A percentile compares a stretch with the other conserved stretches of the same genome.
Conservation (phyloP, 192 early-diverging fungal genomes). For the Jimgerdemannia lactiflua region DNA sequence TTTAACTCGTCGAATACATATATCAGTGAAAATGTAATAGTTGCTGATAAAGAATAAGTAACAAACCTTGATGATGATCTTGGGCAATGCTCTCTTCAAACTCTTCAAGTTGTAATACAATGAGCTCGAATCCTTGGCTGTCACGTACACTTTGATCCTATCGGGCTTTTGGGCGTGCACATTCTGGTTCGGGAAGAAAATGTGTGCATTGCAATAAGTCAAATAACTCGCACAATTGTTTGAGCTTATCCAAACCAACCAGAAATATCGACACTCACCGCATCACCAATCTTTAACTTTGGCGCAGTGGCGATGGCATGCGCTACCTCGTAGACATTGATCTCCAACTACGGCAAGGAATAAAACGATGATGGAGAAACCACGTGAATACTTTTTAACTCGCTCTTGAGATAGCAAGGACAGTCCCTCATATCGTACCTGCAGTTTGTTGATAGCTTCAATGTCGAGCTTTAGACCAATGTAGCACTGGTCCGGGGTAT, state of each 20-base stretch:
- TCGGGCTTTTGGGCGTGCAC: slow-evolving; percentile 59
- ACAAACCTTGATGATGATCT: slow-evolving; percentile 78
- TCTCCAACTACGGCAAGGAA: slow-evolving; percentile 68
- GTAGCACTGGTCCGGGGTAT: slow-evolving; percentile 68
- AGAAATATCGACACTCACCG: slow-evolving; percentile 23
- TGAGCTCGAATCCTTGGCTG: slow-evolving; percentile 53
- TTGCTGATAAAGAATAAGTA: not conserved
- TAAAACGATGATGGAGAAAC: not conserved
- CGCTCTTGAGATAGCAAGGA: slow-evolving; percentile 7
- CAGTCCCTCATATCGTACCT: slow-evolving; percentile 46
- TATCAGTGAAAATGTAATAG: not conserved
- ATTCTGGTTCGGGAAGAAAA: slow-evolving; percentile 30
- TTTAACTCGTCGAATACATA: not conserved
- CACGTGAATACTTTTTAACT: not conserved
- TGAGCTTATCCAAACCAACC: not conserved
- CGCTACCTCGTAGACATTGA: slow-evolving; percentile 71
- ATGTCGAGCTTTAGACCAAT: slow-evolving; percentile 82
- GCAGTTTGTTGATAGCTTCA: slow-evolving; percentile 79
- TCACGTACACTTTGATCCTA: slow-evolving; percentile 65
- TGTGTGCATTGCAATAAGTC: no score
- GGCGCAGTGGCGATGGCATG: slow-evolving; percentile 74
- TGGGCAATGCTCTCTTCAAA: slow-evolving; percentile 81
- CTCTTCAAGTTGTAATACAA: slow-evolving; percentile 74
- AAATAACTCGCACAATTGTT: not conserved
- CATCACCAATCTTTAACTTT: slow-evolving; percentile 84